Evolutionary conservation across 164 flowering plant genomes (phyloP).

Genomic region (Cinnamomum chago): DNA sequence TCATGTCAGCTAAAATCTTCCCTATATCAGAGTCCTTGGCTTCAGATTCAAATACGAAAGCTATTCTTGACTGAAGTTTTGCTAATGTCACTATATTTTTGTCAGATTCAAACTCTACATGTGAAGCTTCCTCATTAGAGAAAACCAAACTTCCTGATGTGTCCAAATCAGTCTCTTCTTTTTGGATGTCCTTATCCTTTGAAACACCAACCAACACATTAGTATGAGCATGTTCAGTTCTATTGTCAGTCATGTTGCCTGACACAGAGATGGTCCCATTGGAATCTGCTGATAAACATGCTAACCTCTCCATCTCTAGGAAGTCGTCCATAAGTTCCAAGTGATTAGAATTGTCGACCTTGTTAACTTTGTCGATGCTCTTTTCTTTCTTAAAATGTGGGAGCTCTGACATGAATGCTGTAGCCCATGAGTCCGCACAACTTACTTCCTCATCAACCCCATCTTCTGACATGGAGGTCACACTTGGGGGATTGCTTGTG

Average conservation of each 20-base stretch:
- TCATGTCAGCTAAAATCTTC: constrained; percentile 50
- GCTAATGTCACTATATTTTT: constrained; percentile 9
- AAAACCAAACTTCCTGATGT: constrained; percentile 16
- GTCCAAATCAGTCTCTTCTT: constrained; percentile 21
- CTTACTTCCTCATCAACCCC: constrained; percentile 72
- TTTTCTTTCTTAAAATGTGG: constrained; percentile 61
- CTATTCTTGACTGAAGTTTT: constrained; percentile 24
- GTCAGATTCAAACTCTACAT: constrained; percentile 4
- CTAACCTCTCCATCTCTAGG: constrained; percentile 96
- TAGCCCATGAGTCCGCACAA: constrained; percentile 76
- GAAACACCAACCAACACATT: constrained; percentile 18
- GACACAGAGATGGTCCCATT: constrained; percentile 34
- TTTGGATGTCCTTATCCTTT: constrained; percentile 19
- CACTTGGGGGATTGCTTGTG: constrained; percentile 70
- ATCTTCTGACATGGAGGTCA: constrained; percentile 87
- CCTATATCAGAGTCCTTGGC: constrained; percentile 20
- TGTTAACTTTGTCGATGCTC: constrained; percentile 37
- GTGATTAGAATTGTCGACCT: constrained; percentile 41
- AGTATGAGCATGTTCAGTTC: constrained; percentile 19
- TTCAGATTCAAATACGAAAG: constrained; percentile 24
- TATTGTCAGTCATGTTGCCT: constrained; percentile 22
- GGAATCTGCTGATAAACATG: constrained; percentile 48
- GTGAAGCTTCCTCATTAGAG: constrained; percentile 13
- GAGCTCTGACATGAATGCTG: constrained; percentile 49
- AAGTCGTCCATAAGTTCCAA: constrained; percentile 95